phyloP scores from a whole-genome alignment of 495 filamentous ascomycete species.

The Neurospora pannonica region DNA sequence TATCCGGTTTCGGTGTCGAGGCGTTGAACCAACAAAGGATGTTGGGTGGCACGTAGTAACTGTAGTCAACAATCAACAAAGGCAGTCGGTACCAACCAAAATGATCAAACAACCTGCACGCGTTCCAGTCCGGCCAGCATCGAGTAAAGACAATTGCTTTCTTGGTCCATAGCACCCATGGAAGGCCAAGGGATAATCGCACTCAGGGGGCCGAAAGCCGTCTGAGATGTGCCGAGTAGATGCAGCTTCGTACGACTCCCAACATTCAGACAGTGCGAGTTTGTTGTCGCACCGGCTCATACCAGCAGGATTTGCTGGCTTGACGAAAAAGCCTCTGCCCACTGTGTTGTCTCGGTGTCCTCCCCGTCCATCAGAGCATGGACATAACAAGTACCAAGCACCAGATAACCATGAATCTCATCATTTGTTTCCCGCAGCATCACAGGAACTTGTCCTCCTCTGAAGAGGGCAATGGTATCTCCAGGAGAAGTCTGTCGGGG shows the following conservation, averaged over 20 bases:
- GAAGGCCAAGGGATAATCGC: background rate
- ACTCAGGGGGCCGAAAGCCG: background rate
- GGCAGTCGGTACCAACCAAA: background rate
- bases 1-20: background rate
- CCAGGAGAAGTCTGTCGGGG: background rate
- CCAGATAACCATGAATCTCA: background rate
- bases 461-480: background rate
- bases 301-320: background rate
- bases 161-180: background rate
- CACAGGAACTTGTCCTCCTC: constrained; percentile 3
- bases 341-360: background rate
- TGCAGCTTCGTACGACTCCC: background rate
- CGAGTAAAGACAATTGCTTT: background rate
- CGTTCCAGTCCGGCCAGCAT: background rate
- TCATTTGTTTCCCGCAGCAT: constrained; percentile 3
- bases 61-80: background rate
- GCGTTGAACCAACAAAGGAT: background rate
- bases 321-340: background rate
- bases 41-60: background rate
- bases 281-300: background rate
- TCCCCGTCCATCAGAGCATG: constrained; percentile 14
- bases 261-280: background rate
- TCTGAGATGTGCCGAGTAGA: background rate
- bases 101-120: background rate
- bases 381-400: constrained; percentile 13